A percentile compares a stretch with the other conserved stretches of the same genome.
Conservation (phyloP, 2,329 filamentous ascomycete genomes). For the Aureobasidium sp. region DNA sequence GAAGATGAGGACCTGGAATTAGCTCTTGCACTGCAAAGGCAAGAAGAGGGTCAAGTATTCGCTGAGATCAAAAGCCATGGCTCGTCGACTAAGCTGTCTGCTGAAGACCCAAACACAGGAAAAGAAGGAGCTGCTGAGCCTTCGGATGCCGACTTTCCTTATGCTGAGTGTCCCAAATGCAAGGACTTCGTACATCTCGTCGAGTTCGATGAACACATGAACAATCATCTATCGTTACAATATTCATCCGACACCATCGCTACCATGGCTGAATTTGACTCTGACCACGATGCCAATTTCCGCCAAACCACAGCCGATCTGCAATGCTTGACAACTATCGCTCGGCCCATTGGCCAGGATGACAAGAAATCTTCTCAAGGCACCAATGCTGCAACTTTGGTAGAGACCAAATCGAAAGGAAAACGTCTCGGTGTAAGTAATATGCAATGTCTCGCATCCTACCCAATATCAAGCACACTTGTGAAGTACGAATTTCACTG, state of each 20-base stretch:
- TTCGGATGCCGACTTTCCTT: slow-evolving; percentile 16
- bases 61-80: slow-evolving; percentile 9
- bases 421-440: slow-evolving; percentile 7
- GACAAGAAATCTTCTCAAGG: background rate
- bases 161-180: slow-evolving; percentile 38
- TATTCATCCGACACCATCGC: slow-evolving; percentile 1
- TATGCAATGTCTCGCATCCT: background rate
- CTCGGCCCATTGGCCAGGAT: background rate
- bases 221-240: slow-evolving; percentile 30
- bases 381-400: background rate
- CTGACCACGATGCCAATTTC: background rate
- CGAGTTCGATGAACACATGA: slow-evolving; percentile 41
- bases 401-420: background rate
- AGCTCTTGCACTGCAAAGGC: slow-evolving; percentile 17
- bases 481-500: background rate
- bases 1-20: slow-evolving; percentile 9
- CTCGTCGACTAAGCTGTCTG: background rate
- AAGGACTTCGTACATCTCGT: slow-evolving; percentile 35
- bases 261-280: background rate
- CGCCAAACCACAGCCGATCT: background rate
- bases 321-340: background rate
- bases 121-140: background rate
- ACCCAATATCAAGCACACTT: background rate
- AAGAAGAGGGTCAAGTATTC: slow-evolving; percentile 8
- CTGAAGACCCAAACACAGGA: background rate